phyloP scores from a whole-genome alignment of 257 asterid genomes.

The Solanum pinnatisectum region DNA sequence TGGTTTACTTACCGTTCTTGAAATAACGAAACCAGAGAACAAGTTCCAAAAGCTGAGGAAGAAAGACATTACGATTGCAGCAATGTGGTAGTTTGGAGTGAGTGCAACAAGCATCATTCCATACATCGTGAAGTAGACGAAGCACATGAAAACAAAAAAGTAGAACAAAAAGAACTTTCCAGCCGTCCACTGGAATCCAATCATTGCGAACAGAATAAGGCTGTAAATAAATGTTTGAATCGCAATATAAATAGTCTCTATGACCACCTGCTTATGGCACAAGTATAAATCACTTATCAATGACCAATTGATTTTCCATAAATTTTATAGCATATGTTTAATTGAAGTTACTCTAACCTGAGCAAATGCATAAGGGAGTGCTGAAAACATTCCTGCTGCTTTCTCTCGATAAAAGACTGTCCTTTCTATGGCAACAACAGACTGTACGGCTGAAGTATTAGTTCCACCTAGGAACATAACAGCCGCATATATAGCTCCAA shows the following conservation, averaged over 20 bases:
- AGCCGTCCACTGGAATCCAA: conserved; percentile 57
- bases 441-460: conserved; percentile 59
- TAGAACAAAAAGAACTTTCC: conserved; percentile 65
- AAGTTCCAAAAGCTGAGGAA: conserved; percentile 90
- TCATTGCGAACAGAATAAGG: conserved; percentile 70
- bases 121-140: conserved; percentile 64
- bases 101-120: conserved; percentile 89
- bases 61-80: conserved; percentile 75
- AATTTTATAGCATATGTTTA: not conserved
- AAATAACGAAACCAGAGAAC: conserved; percentile 66
- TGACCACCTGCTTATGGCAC: conserved; percentile 40
- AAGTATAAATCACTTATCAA: not conserved
- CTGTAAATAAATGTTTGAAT: conserved; percentile 63
- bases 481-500: conserved; percentile 77
- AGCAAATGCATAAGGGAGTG: conserved; percentile 78
- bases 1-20: conserved; percentile 53
- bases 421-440: conserved; percentile 73
- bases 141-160: conserved; percentile 66
- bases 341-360: conserved; percentile 12
- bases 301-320: not conserved
- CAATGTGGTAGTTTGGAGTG: conserved; percentile 67
- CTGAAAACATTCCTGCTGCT: conserved; percentile 79
- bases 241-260: conserved; percentile 46
- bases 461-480: conserved; percentile 84
- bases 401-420: conserved; percentile 82